Evolutionary conservation across 805 yeast species (phyloP).

Genomic region (Candida boidinii): DNA sequence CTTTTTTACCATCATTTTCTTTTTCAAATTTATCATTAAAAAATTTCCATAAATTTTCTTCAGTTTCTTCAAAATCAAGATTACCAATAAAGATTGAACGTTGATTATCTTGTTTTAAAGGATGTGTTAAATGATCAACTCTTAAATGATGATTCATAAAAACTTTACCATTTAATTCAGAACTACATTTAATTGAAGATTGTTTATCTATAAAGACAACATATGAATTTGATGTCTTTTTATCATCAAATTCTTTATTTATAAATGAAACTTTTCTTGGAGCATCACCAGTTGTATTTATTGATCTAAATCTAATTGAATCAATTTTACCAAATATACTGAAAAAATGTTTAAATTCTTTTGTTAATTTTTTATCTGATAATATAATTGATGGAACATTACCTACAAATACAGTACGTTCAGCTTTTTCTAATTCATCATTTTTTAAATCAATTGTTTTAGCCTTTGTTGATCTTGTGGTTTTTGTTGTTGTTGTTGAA

Average conservation of each 20-base stretch:
- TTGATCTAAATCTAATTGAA: constrained; percentile 85
- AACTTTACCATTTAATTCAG: constrained; percentile 53
- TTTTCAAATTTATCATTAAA: constrained; percentile 44
- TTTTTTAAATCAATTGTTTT: constrained; percentile 52
- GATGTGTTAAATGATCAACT: constrained; percentile 91
- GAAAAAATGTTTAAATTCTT: constrained; percentile 60
- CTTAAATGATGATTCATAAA: constrained; percentile 72
- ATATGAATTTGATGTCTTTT: constrained; percentile 81
- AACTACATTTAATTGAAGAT: constrained; percentile 35
- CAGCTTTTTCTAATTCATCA: constrained; percentile 73
- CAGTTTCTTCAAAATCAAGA: constrained; percentile 85
- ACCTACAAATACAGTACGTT: constrained; percentile 81
- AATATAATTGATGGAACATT: constrained; percentile 65
- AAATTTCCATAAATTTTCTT: constrained; percentile 81
- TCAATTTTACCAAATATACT: constrained; percentile 44
- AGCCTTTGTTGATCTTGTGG: constrained; percentile 28
- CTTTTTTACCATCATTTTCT: constrained; percentile 23
- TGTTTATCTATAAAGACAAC: constrained; percentile 61
- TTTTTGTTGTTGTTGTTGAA: constrained; percentile 1
- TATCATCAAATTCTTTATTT: constrained; percentile 64
- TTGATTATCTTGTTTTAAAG: constrained; percentile 75
- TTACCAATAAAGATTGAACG: constrained; percentile 89
- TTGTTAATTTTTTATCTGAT: constrained; percentile 51
- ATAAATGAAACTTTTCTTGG: constrained; percentile 92
- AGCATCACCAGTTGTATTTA: constrained; percentile 77